Base-by-base conservation (phyloP, 2,329 filamentous ascomycete species). In the Colletotrichum phormii region DNA sequence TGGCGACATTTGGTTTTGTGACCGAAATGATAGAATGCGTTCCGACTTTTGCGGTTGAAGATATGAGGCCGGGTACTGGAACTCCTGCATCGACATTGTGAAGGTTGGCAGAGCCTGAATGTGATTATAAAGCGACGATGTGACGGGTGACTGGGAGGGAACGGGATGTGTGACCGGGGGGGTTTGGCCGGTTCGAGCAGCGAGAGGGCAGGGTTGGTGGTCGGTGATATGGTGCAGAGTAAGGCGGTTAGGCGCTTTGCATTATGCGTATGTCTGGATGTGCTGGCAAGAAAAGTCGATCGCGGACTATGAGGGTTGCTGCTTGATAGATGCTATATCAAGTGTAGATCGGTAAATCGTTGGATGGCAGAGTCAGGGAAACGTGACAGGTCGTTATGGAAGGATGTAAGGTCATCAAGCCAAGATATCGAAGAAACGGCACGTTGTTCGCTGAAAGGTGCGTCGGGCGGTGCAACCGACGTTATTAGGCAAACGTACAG, bases 21-120 rank as follows among this genome's bases (percentile, higher is more conserved):
- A 11, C 9, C 71, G 65, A 66, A 75, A 54, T 62, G 71, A 73
- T 22, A 74, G 70, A 55, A 63, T 35, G 11, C 58, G 51, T 24
- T 37, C 29, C 33, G 67, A 67, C 29, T 74, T 71, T 31, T 62
- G 46, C 42, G 64, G 18, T 18, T 71, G 67, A 31, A 60, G n/a
- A 31, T 59, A 53, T 1, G 53, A 35, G n/a, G 51, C 49, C 31
- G 60, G 24, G 11, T 59, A 71, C 12, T 60, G 64, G 24, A 72
- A 53, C 57, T 65, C 61, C 49, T 64, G 58, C 31, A 42, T 62
- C n/a, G 67, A 59, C 49, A 67, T 68, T 66, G 37, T 64, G 55
- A 64, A 64, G 33, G 18, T 31, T 46, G 31, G 26, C 42, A 31
- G 24, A 68, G 64, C 29, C 57, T 42, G 29, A 22, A n/a, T 57